Conservation (phyloP, 805 yeast species). For the Scheffersomyces amazonensis region DNA sequence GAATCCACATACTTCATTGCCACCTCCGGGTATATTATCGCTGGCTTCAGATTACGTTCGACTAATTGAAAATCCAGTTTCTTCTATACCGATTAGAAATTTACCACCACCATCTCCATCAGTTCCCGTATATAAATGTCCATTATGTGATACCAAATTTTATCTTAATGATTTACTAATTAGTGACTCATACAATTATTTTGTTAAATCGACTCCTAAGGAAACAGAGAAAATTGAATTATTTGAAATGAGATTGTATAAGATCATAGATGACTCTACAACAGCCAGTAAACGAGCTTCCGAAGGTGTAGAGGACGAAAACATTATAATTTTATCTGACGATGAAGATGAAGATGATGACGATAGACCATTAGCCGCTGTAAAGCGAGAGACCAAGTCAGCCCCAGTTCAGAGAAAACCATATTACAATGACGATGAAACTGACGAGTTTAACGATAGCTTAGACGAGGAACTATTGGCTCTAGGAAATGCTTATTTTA, state of each 20-base stretch:
- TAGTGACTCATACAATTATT: slow-evolving; percentile 39
- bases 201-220: slow-evolving; percentile 36
- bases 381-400: too few relatives aligned
- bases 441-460: slow-evolving; percentile 23
- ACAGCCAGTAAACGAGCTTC: slow-evolving; percentile 3
- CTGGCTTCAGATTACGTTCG: not conserved
- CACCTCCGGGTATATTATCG: too few relatives aligned
- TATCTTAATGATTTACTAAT: slow-evolving; percentile 31
- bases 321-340: slow-evolving; percentile 29
- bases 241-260: slow-evolving; percentile 29
- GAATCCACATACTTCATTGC: too few relatives aligned
- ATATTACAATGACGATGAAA: slow-evolving; percentile 29
- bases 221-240: slow-evolving; percentile 33
- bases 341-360: slow-evolving; percentile 20
- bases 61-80: not conserved
- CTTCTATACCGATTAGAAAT: too few relatives aligned
- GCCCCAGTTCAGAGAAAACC: too few relatives aligned
- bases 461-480: slow-evolving; percentile 25
- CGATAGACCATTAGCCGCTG: not conserved
- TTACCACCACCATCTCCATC: not conserved
- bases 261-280: slow-evolving; percentile 26
- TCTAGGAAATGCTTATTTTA: slow-evolving; percentile 8
- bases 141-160: slow-evolving; percentile 36
- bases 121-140: slow-evolving; percentile 35
- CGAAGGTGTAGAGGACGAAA: slow-evolving; percentile 13